A percentile compares a stretch with the other conserved stretches of the same genome.
phyloP scores from a whole-genome alignment of 1,284 basidiomycete species.

The Ganoderma sinense region DNA sequence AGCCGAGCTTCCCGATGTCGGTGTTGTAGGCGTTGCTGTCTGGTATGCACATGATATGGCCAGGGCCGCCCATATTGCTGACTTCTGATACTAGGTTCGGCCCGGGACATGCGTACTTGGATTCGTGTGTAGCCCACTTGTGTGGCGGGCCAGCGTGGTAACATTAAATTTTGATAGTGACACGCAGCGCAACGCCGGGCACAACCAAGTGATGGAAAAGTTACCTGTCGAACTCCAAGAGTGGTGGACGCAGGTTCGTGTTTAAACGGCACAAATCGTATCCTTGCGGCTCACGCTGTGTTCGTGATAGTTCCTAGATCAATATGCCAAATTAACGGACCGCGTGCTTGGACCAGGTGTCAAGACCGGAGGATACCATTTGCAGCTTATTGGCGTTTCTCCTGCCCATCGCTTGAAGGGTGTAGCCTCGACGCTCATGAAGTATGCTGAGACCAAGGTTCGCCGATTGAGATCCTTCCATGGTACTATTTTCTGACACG shows the following conservation, averaged over 20 bases:
- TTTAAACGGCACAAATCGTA: no score
- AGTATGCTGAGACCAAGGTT: conserved; percentile 28
- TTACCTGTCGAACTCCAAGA: conserved; percentile 10
- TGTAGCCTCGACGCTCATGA: conserved; percentile 22
- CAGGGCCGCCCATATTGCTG: neutral
- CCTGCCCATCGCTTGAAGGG: conserved; percentile 31
- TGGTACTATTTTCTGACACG: neutral
- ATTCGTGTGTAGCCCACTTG: conserved; percentile 12
- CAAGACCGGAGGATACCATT: conserved; percentile 32
- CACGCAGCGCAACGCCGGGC: neutral
- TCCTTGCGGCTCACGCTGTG: neutral
- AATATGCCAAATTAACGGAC: conserved; percentile 27
- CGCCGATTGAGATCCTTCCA: neutral
- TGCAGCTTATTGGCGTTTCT: conserved; percentile 31
- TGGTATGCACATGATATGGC: conserved; percentile 15
- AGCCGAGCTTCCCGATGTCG: conserved; percentile 21
- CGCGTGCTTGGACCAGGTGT: conserved; percentile 22
- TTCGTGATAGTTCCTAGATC: conserved; percentile 16
- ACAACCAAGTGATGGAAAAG: conserved; percentile 11
- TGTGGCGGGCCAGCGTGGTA: neutral
- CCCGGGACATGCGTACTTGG: conserved; percentile 25
- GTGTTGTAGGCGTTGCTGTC: conserved; percentile 21
- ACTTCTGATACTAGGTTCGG: conserved; percentile 20
- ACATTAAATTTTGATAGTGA: neutral
- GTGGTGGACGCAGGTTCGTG: conserved; percentile 29